Evolutionary conservation across 768 basidiomycete genomes (phyloP).

Genomic region (Tylopilus subfusipes): DNA sequence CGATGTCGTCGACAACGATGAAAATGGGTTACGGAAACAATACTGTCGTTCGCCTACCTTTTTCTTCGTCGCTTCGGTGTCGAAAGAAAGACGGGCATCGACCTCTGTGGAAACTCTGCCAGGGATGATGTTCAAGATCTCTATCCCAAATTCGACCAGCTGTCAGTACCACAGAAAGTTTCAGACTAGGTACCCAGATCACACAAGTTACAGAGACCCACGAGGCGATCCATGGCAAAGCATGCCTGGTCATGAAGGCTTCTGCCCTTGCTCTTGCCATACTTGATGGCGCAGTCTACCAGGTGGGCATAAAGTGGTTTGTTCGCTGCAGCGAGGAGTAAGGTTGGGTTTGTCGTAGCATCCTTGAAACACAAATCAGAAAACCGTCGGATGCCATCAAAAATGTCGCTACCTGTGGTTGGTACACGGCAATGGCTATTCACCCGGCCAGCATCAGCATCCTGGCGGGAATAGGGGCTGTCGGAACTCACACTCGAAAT

Average conservation of each 20-base stretch:
- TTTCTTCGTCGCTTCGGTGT: constrained; percentile 81
- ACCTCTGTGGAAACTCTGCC: constrained; percentile 98
- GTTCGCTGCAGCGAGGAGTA: constrained; percentile 87
- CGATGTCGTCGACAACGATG: background rate
- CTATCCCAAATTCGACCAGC: constrained; percentile 95
- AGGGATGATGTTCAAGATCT: constrained; percentile 88
- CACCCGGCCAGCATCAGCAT: constrained; percentile 15
- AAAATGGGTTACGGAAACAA: background rate
- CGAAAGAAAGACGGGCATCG: constrained; percentile 92
- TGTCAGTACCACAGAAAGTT: constrained; percentile 28
- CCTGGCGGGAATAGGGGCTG: constrained; percentile 6
- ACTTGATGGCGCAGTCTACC: constrained; percentile 66
- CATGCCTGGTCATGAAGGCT: constrained; percentile 70
- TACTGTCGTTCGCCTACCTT: constrained; percentile 45
- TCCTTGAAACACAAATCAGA: constrained; percentile 45
- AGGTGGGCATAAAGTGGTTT: constrained; percentile 79
- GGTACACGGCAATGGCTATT: constrained; percentile 86
- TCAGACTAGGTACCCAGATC: background rate
- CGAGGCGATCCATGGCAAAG: constrained; percentile 81
- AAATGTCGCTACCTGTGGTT: constrained; percentile 65
- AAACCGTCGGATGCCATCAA: background rate
- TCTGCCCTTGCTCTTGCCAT: constrained; percentile 75
- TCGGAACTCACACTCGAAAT: constrained; percentile 66
- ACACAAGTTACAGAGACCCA: constrained; percentile 33
- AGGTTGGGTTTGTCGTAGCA: constrained; percentile 94